Conservation (phyloP, 371 early-diverging fungal genomes). For the Lichtheimia corymbifera region DNA sequence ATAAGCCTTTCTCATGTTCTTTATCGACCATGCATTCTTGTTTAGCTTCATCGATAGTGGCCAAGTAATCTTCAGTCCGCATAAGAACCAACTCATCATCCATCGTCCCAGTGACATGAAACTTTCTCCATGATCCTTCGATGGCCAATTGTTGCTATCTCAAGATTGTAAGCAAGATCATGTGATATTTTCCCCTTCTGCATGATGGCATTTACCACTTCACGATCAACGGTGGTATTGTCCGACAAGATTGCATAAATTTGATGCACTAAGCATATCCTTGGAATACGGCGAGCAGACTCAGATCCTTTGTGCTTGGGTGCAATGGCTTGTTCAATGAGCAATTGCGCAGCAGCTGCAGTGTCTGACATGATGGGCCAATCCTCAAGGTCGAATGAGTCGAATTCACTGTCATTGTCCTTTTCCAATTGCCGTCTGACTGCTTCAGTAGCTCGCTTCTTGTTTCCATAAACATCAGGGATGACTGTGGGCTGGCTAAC, state of each 20-base stretch:
- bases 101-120: slow-evolving; percentile 30
- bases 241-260: slow-evolving; percentile 37
- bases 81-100: slow-evolving; percentile 40
- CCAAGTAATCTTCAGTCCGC: slow-evolving; percentile 24
- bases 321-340: slow-evolving; percentile 20
- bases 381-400: slow-evolving; percentile 16
- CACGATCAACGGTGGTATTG: slow-evolving; percentile 36
- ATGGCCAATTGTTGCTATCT: slow-evolving; percentile 28
- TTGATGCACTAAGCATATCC: slow-evolving; percentile 39
- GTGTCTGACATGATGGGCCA: slow-evolving; percentile 25
- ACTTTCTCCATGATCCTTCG: slow-evolving; percentile 31
- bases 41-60: slow-evolving; percentile 21
- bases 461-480: slow-evolving; percentile 31
- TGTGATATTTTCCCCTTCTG: neutral
- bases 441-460: slow-evolving; percentile 5
- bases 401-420: slow-evolving; percentile 15
- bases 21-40: slow-evolving; percentile 32
- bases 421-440: neutral
- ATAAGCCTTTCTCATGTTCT: slow-evolving; percentile 33
- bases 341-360: slow-evolving; percentile 30
- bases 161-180: neutral
- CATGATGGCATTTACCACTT: slow-evolving; percentile 26
- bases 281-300: slow-evolving; percentile 15
- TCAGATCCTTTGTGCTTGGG: slow-evolving; percentile 6
- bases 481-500: neutral